These are phyloP conservation scores for Scedosporium boydii DNA, from an alignment of 2,329 filamentous ascomycete genomes.

Conservation along the genomic window DNA sequence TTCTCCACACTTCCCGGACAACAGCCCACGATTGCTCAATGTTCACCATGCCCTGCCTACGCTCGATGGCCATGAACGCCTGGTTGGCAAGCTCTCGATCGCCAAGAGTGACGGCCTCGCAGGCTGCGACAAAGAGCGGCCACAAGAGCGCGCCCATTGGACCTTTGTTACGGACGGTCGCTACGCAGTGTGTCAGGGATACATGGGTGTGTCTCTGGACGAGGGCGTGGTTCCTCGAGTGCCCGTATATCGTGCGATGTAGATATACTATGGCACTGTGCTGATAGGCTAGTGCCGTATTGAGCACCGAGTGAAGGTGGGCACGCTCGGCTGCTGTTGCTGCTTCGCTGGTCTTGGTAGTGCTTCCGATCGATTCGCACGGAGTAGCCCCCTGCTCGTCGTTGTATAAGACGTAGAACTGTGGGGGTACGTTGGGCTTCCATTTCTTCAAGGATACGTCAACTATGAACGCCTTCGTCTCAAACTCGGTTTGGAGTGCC, in stretches of 20 bases:
- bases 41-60: conserved; percentile 55
- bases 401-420: conserved; percentile 17
- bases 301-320: conserved; percentile 43
- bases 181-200: conserved; percentile 43
- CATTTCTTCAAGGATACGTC: conserved; percentile 45
- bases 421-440: conserved; percentile 40
- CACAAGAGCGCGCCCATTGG: conserved; percentile 56
- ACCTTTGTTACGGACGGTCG: conserved; percentile 43
- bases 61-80: conserved; percentile 43
- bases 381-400: conserved; percentile 7
- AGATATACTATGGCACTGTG: conserved; percentile 50
- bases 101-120: conserved; percentile 40
- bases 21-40: conserved; percentile 53
- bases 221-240: conserved; percentile 32
- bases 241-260: conserved; percentile 43
- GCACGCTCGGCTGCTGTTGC: conserved; percentile 22
- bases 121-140: conserved; percentile 57
- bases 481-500: conserved; percentile 39
- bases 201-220: conserved; percentile 45
- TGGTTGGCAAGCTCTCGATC: conserved; percentile 42
- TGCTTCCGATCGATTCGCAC: background rate
- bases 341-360: background rate
- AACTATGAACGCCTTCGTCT: conserved; percentile 42
- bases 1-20: conserved; percentile 51
- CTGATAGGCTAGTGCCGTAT: conserved; percentile 51